These are phyloP conservation scores for Elymus sibiricus DNA, from an alignment of 176 grass and related monocot genomes.

Conservation along the genomic window DNA sequence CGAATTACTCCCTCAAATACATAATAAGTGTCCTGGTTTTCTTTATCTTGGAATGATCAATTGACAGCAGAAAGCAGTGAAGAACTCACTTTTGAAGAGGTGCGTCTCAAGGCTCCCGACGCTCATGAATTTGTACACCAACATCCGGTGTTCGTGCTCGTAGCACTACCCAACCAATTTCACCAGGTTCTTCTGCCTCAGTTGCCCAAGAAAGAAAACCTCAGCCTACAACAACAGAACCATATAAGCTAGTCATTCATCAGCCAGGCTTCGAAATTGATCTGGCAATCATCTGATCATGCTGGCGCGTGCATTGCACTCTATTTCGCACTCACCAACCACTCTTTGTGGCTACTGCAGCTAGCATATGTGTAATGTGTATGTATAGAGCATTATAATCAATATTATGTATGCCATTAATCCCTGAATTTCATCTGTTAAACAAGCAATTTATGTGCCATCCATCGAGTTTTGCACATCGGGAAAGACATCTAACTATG, in stretches of 20 bases:
- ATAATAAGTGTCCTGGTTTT: too few species aligned
- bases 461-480: too few species aligned
- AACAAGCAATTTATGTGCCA: too few species aligned
- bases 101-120: slow-evolving; percentile 75
- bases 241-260: neutral
- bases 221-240: slow-evolving; percentile 44
- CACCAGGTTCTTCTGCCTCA: slow-evolving; percentile 76
- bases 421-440: too few species aligned
- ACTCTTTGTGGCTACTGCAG: slow-evolving; percentile 56
- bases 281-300: neutral
- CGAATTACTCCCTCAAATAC: neutral
- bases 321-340: slow-evolving; percentile 63
- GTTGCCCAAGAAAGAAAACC: slow-evolving; percentile 84
- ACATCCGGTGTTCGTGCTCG: slow-evolving; percentile 68
- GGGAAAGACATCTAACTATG: too few species aligned
- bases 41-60: neutral
- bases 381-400: too few species aligned
- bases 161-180: slow-evolving; percentile 78
- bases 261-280: neutral
- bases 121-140: slow-evolving; percentile 84
- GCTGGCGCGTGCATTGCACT: neutral
- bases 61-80: neutral
- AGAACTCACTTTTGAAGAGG: slow-evolving; percentile 78
- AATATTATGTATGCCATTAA: too few species aligned
- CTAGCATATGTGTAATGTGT: too few species aligned